Evolutionary conservation across 805 yeast species (phyloP), one percentile per base, ranked within the genome.

Genomic region (Nakazawaea anatomiae): DNA sequence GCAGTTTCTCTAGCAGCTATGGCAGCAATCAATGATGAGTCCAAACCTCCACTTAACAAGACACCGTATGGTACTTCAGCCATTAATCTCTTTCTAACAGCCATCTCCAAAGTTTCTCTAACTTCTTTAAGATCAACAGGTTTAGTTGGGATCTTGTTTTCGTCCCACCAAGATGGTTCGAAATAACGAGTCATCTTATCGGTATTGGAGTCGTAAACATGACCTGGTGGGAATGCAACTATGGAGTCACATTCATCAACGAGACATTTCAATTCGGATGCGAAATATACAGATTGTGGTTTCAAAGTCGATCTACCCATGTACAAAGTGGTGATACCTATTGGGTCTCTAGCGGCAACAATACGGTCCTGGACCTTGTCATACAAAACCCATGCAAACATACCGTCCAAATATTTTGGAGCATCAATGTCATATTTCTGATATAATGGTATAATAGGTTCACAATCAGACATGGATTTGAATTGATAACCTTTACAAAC

Each of bases 11-110:
- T 81, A 34, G 98, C 94, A 48, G 98, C 99, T 65, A 94, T 94
- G 43, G 99, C 71, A 18, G 99, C 99, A 68, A 94, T 94, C 70
- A 94, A 77, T 27, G 97, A 89, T 44, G 97, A 90, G 70, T 94
- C 99, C 64, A 94, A 80, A 58, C 99, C 99, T 67, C 99, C 99
- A 27, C 97, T 89, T 59, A 94, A 77, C 60, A 94, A 76, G 44
- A 94, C 99, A 75, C 99, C 99, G 70, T 89, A 94, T 51, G 99
- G 98, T 55, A 94, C 99, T 76, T 94, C 99, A 51, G 98, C 94
- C 99, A 94, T 94, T 64, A 94, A 80, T 79, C 99, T 87, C 87
- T 94, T 94, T 78, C 99, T 87, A 51, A 94, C 99, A 46, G 99
- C 90, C 73, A 86, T 74, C 71, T 94, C 99, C 67, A 94, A 79